A percentile compares a stretch with the other conserved stretches of the same genome.
Evolutionary conservation across 352 stramenopile species (phyloP).

Genomic region (Aphanomyces euteiches): DNA sequence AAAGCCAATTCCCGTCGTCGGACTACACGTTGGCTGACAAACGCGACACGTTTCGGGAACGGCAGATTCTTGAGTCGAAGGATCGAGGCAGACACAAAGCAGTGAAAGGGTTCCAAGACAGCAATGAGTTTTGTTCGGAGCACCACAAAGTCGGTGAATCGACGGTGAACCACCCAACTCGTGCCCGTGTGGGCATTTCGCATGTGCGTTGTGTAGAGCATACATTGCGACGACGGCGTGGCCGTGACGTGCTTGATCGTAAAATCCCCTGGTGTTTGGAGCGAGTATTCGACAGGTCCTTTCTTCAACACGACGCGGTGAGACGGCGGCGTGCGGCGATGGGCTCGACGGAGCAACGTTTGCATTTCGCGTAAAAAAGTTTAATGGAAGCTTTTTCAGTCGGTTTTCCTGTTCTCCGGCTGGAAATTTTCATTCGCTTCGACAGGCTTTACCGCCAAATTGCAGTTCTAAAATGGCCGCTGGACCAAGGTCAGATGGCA

Average conservation of each 20-base stretch:
- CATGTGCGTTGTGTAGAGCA: slow-evolving; percentile 56
- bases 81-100: slow-evolving; percentile 50
- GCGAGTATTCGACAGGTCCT: too few species aligned
- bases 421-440: too few species aligned
- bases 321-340: too few species aligned
- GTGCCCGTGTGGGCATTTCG: slow-evolving; percentile 69
- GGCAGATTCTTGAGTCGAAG: slow-evolving; percentile 50
- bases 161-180: slow-evolving; percentile 66
- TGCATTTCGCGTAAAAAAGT: too few species aligned
- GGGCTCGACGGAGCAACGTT: too few species aligned
- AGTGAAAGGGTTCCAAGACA: slow-evolving; percentile 54
- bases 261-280: too few species aligned
- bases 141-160: slow-evolving; percentile 61
- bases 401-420: too few species aligned
- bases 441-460: too few species aligned
- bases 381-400: too few species aligned
- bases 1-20: slow-evolving; percentile 63
- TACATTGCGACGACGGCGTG: neutral
- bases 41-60: slow-evolving; percentile 68
- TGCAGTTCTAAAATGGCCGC: too few species aligned
- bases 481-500: too few species aligned
- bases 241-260: neutral
- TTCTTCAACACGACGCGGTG: too few species aligned
- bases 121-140: slow-evolving; percentile 48
- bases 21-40: slow-evolving; percentile 49